Base-by-base conservation (phyloP, 352 stramenopile species). In the Aphanomyces astaci region DNA sequence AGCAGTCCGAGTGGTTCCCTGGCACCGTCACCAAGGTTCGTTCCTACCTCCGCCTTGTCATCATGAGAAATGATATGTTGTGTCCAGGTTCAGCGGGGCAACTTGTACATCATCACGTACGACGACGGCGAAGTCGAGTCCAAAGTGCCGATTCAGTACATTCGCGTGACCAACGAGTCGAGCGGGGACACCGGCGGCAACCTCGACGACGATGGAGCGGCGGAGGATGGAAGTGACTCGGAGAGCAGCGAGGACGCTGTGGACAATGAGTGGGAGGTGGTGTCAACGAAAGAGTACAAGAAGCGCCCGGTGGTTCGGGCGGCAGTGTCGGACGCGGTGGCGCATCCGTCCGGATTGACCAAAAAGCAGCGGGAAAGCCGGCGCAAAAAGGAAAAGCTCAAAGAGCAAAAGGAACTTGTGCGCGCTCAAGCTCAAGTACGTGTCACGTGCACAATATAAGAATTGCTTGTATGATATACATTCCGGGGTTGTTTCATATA, bases 341-440 rank as follows among this genome's bases (percentile, higher is more conserved):
- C 60, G 17, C 73, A 77, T 17, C 43, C 49, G n/a, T 55, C 48
- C 0, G 64, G 53, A 79, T 72, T 91, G 19, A 94, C 82, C 13
- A 93, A 93, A 73, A 78, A 81, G 33, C 84, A 93, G 73, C 83
- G 85, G 1, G 82, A 94, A 70, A 89, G 74, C 59, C 82, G 82
- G 31, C 85, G 85, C 54, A 88, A 89, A 71, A 88, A 87, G 51
- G 83, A 94, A 64, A 81, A 82, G 22, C 78, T 90, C 64, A 81
- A 80, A 15, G 82, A 92, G 74, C 76, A 88, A 33, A 90, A 89
- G 70, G 85, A 92, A 31, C 31, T 87, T 54, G 72, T 84, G 56
- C 82, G 85, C 28, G 79, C 75, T 28, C 77, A 90, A 66, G 84
- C 84, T 1, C 85, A 92, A 57, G 78, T 64, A 46, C 48, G 0